Percentiles rank a stretch among this genome's conserved stretches.
phyloP scores from a whole-genome alignment of 177 flowering plant genomes.

The Tripterygium wilfordii region DNA sequence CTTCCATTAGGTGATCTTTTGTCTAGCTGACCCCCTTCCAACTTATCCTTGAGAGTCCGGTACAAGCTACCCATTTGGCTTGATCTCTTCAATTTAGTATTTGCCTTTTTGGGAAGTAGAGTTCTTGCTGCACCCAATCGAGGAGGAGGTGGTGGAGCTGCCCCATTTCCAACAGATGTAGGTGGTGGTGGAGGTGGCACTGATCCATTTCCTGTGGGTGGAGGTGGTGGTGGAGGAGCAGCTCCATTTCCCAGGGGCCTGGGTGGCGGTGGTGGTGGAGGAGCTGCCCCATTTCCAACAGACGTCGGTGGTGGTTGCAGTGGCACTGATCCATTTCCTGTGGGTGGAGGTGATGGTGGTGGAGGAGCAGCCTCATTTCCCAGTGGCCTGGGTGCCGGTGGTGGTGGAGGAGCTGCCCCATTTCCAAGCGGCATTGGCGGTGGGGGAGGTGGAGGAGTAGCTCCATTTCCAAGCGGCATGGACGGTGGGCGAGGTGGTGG shows the following conservation, averaged over 20 bases:
- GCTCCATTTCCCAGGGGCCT: too few species aligned
- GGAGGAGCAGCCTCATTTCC: too few species aligned
- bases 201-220: constrained; percentile 8
- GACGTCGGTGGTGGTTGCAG: constrained; percentile 17
- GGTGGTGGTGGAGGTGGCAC: constrained; percentile 31
- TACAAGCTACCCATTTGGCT: constrained; percentile 23
- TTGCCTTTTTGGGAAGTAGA: constrained; percentile 12
- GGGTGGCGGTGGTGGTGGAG: constrained; percentile 60
- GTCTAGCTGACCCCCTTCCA: constrained; percentile 21
- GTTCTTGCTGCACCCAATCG: constrained; percentile 16
- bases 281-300: constrained; percentile 19
- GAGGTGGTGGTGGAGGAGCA: constrained; percentile 31
- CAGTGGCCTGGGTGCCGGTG: too few species aligned
- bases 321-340: constrained; percentile 1
- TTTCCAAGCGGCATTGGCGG: constrained; percentile 22
- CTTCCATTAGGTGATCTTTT: constrained; percentile 1
- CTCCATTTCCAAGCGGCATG: too few species aligned
- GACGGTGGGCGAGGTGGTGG: too few species aligned
- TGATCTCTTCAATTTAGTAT: constrained; percentile 24
- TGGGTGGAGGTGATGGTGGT: constrained; percentile 19
- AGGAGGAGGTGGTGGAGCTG: constrained; percentile 48
- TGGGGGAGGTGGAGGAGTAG: too few species aligned
- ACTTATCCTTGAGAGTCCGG: constrained; percentile 23
- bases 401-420: constrained; percentile 44
- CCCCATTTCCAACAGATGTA: constrained; percentile 18